Conservation (phyloP, 2,329 filamentous ascomycete species). For the Fusarium succisae region DNA sequence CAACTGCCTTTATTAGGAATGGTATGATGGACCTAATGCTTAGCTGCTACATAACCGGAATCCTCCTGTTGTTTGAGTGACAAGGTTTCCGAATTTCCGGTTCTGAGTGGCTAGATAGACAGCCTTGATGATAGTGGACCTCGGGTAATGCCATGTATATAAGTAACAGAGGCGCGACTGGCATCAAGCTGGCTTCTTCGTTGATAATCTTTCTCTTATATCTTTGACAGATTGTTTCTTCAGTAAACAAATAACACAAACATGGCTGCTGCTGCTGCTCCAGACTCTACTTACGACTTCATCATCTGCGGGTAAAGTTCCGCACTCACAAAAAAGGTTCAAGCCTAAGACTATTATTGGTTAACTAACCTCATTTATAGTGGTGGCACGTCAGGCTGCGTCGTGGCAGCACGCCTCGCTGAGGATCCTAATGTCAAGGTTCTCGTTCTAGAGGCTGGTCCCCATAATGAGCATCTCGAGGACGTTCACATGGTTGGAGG, state of each 20-base stretch:
- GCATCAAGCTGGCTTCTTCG: background rate
- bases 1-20: conserved; percentile 1
- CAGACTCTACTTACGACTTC: conserved; percentile 45
- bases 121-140: background rate
- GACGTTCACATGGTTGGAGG: conserved; percentile 62
- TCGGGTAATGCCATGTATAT: background rate
- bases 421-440: conserved; percentile 45
- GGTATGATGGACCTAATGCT: conserved; percentile 4
- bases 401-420: conserved; percentile 50
- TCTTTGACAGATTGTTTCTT: background rate
- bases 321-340: background rate
- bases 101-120: background rate
- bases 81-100: background rate
- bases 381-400: conserved; percentile 51
- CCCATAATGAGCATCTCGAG: conserved; percentile 55
- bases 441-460: conserved; percentile 51
- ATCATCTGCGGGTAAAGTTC: conserved; percentile 48
- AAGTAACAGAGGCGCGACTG: background rate
- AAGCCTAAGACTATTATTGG: background rate
- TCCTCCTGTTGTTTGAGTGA: background rate
- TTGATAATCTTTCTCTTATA: background rate
- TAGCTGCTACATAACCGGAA: background rate
- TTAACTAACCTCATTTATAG: conserved; percentile 19
- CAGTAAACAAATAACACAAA: background rate
- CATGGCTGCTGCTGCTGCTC: conserved; percentile 28